These are phyloP conservation scores for Lichtheimia hyalospora DNA, from an alignment of 371 early-diverging fungal genomes.

Conservation along the genomic window DNA sequence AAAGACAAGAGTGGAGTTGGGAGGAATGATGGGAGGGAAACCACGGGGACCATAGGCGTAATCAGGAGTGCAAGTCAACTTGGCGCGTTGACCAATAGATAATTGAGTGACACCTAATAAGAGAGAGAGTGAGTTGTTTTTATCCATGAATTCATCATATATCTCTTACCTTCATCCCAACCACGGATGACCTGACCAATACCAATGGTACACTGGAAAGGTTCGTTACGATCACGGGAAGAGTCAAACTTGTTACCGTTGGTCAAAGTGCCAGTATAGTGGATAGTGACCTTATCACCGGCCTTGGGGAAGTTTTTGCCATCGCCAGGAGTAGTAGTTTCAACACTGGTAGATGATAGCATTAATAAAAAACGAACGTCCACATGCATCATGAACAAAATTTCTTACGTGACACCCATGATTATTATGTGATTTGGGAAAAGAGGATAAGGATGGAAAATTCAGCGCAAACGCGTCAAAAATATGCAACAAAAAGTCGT, in stretches of 20 bases:
- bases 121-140: background rate
- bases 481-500: too few relatives aligned
- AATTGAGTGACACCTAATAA: slow-evolving; percentile 69
- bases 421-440: background rate
- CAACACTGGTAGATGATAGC: slow-evolving; percentile 22
- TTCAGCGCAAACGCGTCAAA: background rate
- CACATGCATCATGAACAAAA: background rate
- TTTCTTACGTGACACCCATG: slow-evolving; percentile 9
- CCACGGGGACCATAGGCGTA: slow-evolving; percentile 76
- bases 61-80: slow-evolving; percentile 71
- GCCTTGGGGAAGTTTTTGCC: slow-evolving; percentile 83
- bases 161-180: slow-evolving; percentile 60
- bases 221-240: slow-evolving; percentile 75
- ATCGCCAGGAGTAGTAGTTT: slow-evolving; percentile 67
- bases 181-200: slow-evolving; percentile 93
- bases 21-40: slow-evolving; percentile 75
- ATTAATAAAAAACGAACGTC: background rate
- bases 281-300: slow-evolving; percentile 71
- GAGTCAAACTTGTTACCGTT: slow-evolving; percentile 88
- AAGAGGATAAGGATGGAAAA: slow-evolving; percentile 3
- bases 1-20: slow-evolving; percentile 82
- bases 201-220: slow-evolving; percentile 85
- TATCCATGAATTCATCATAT: background rate
- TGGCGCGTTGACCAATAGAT: slow-evolving; percentile 75
- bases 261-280: slow-evolving; percentile 70